These are phyloP conservation scores for Pichia eremophila DNA, from an alignment of 805 yeast species.

Conservation along the genomic window DNA sequence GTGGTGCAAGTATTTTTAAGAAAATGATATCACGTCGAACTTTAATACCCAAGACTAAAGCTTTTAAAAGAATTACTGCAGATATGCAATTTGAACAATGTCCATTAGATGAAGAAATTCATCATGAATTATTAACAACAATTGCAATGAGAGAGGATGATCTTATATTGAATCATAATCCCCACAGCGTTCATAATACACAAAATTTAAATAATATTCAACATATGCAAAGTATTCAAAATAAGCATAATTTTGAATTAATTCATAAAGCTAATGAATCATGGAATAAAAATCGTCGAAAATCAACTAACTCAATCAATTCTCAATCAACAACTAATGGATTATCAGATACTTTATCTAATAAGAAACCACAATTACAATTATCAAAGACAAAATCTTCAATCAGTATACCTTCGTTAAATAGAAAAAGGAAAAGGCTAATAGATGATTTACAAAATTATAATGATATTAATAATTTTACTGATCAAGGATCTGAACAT, in stretches of 20 bases:
- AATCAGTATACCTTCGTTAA: neutral
- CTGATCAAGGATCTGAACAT: neutral
- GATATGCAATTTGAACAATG: conserved; percentile 26
- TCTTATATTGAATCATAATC: conserved; percentile 12
- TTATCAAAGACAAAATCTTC: neutral
- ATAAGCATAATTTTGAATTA: conserved; percentile 24
- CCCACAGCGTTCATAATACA: conserved; percentile 2
- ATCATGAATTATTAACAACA: conserved; percentile 27
- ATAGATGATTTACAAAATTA: neutral
- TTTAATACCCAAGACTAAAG: conserved; percentile 26
- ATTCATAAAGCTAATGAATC: conserved; percentile 28
- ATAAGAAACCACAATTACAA: neutral
- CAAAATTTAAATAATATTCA: conserved; percentile 18
- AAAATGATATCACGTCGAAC: conserved; percentile 22
- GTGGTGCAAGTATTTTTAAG: conserved; percentile 18
- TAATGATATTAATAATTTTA: neutral
- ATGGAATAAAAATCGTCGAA: conserved; percentile 25
- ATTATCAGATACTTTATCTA: neutral
- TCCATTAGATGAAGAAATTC: conserved; percentile 28
- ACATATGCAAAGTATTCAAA: conserved; percentile 13
- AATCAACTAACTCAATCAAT: conserved; percentile 3
- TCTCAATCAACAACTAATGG: conserved; percentile 2
- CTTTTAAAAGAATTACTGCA: conserved; percentile 26
- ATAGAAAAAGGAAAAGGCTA: neutral
- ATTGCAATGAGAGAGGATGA: conserved; percentile 25